Percentiles rank a stretch among this genome's conserved stretches.
Conservation (phyloP, 176 grass and related monocot species). For the Ampelocalamus luodianensis region DNA sequence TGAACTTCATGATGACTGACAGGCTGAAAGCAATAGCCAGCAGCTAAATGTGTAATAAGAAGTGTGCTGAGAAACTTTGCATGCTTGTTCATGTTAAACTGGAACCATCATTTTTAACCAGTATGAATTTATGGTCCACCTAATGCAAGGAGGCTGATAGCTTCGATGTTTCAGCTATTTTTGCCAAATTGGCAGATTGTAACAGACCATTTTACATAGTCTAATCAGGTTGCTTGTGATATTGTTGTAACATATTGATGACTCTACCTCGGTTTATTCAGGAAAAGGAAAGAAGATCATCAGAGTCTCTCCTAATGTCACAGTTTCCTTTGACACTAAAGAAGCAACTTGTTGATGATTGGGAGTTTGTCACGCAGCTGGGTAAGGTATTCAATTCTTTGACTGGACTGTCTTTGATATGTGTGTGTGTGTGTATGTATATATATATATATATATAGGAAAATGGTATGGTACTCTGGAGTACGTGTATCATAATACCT, state of each 20-base stretch:
- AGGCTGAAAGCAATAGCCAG: background rate
- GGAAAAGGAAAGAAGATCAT: slow-evolving; percentile 79
- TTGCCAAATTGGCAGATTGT: slow-evolving; percentile 25
- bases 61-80: slow-evolving; percentile 9
- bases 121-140: slow-evolving; percentile 1
- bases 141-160: background rate
- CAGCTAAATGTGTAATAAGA: slow-evolving; percentile 8
- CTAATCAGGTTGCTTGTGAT: background rate
- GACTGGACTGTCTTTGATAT: no score
- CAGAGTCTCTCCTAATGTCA: slow-evolving; percentile 70
- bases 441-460: no score
- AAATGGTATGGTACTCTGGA: no score
- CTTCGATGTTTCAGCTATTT: slow-evolving; percentile 1
- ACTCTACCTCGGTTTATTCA: slow-evolving; percentile 32
- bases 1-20: background rate
- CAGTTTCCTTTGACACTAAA: slow-evolving; percentile 91
- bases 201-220: background rate
- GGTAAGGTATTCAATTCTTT: slow-evolving; percentile 79
- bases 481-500: no score
- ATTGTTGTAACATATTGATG: background rate
- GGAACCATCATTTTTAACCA: background rate
- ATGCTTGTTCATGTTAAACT: slow-evolving; percentile 22
- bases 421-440: no score
- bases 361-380: slow-evolving; percentile 88
- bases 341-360: slow-evolving; percentile 96